Conservation (phyloP, 139 green algal genomes). For the Desmodesmus armatus region DNA sequence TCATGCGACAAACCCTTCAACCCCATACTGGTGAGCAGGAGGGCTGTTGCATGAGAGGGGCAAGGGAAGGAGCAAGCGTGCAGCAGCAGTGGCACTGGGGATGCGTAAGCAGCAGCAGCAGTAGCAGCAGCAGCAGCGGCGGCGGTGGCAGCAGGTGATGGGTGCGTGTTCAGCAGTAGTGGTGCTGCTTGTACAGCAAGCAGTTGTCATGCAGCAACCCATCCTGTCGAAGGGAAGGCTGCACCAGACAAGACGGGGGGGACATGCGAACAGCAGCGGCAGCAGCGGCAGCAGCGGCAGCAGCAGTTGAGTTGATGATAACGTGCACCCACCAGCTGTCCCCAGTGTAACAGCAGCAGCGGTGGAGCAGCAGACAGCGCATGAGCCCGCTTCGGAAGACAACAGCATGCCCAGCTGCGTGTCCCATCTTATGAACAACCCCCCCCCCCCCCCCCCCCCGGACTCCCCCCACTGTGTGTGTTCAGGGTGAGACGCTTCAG, state of each 20-base stretch:
- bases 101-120: neutral
- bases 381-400: too few species aligned
- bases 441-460: too few species aligned
- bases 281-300: neutral
- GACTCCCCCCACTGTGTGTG: neutral
- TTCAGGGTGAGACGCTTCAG: slow-evolving; percentile 60
- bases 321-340: too few species aligned
- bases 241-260: neutral
- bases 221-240: too few species aligned
- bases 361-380: too few species aligned
- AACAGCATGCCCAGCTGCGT: too few species aligned
- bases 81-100: neutral
- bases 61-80: too few species aligned
- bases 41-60: too few species aligned
- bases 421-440: too few species aligned
- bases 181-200: neutral
- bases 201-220: neutral
- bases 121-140: neutral
- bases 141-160: neutral
- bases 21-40: slow-evolving; percentile 66
- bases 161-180: neutral
- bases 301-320: neutral
- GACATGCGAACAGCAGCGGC: neutral
- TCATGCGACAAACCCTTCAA: slow-evolving; percentile 79
- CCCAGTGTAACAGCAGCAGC: too few species aligned